A percentile compares a stretch with the other conserved stretches of the same genome.
Evolutionary conservation across 176 grass and related monocot species (phyloP).

Genomic region (Bromus sterilis): DNA sequence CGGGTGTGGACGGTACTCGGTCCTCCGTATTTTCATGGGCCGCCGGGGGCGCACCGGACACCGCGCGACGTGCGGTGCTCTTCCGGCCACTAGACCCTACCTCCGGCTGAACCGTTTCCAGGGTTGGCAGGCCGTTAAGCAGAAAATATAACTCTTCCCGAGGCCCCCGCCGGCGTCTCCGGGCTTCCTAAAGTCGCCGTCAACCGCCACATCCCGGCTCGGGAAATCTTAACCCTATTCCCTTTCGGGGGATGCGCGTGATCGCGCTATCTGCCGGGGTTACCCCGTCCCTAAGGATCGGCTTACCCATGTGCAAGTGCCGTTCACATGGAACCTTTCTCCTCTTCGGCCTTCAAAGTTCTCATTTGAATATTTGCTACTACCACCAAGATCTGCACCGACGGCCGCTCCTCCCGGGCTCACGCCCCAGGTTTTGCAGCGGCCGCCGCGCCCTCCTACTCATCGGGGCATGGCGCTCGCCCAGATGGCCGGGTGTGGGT

Average conservation of each 20-base stretch:
- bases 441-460: constrained; percentile 66
- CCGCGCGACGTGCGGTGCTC: constrained; percentile 46
- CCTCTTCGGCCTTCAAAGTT: constrained; percentile 85
- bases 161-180: constrained; percentile 43
- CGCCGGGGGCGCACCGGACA: constrained; percentile 45
- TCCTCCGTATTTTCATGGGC: constrained; percentile 55
- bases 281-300: constrained; percentile 62
- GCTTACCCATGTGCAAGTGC: constrained; percentile 46
- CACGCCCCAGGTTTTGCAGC: constrained; percentile 49
- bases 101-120: constrained; percentile 45
- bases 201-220: constrained; percentile 43
- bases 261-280: constrained; percentile 36
- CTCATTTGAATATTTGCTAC: constrained; percentile 80
- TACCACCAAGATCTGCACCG: constrained; percentile 71
- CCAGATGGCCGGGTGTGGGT: constrained; percentile 58
- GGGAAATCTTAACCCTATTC: constrained; percentile 56
- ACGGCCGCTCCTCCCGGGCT: constrained; percentile 56
- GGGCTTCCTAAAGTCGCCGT: constrained; percentile 47
- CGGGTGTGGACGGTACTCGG: constrained; percentile 9
- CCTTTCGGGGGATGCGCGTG: constrained; percentile 31
- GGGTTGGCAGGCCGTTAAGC: constrained; percentile 33
- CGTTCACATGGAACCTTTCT: constrained; percentile 90
- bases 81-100: constrained; percentile 52
- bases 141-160: constrained; percentile 72
- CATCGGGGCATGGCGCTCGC: constrained; percentile 37